Conservation (phyloP, 352 stramenopile genomes). For the Globisporangium abappressorium region DNA sequence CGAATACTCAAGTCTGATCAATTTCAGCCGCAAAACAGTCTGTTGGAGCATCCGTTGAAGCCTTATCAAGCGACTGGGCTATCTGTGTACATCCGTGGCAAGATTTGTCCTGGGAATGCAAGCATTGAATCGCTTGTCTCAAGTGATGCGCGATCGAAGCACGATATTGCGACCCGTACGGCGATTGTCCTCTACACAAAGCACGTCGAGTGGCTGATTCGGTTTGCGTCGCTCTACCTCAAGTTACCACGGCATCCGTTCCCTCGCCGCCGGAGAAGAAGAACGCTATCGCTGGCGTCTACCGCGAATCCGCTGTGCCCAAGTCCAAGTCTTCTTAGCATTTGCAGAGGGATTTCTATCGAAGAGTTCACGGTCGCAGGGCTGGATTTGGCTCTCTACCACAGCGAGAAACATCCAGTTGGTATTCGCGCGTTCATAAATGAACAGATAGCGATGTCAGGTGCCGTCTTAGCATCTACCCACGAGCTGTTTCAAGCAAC, state of each 20-base stretch:
- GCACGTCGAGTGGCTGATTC: slow-evolving; percentile 73
- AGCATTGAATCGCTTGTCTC: neutral
- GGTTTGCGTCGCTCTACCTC: slow-evolving; percentile 48
- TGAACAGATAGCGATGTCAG: slow-evolving; percentile 46
- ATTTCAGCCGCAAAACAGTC: neutral
- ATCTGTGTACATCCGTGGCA: slow-evolving; percentile 42
- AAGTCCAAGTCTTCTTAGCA: slow-evolving; percentile 19
- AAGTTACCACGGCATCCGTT: slow-evolving; percentile 29
- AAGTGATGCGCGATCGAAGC: slow-evolving; percentile 33
- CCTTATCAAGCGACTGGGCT: slow-evolving; percentile 34
- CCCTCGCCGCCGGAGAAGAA: slow-evolving; percentile 17
- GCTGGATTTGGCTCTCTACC: slow-evolving; percentile 67
- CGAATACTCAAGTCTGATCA: slow-evolving; percentile 13
- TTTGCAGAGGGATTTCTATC: slow-evolving; percentile 45
- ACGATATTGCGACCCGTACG: slow-evolving; percentile 51
- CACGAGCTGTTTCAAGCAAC: slow-evolving; percentile 24
- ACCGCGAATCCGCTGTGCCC: neutral
- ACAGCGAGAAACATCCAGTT: slow-evolving; percentile 62
- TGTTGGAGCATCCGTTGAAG: slow-evolving; percentile 17
- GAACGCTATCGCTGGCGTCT: neutral
- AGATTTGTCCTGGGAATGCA: slow-evolving; percentile 27
- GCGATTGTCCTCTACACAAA: slow-evolving; percentile 74
- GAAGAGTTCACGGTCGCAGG: slow-evolving; percentile 61
- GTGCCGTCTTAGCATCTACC: slow-evolving; percentile 31
- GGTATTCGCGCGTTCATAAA: slow-evolving; percentile 71